Base-by-base conservation (phyloP, 257 asterid species). In the Solanum paucissectum region DNA sequence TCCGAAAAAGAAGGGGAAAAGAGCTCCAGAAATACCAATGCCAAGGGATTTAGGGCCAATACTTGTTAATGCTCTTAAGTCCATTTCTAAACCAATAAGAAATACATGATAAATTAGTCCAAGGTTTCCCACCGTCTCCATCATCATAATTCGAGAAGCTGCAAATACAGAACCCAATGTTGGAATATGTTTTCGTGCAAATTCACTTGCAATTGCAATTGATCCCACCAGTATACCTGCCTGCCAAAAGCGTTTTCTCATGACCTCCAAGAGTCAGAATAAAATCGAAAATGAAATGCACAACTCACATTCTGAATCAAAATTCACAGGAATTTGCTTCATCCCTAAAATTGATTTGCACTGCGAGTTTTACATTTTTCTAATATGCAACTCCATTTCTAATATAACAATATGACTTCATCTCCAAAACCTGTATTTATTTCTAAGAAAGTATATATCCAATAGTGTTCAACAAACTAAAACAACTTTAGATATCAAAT, bases 1-100 rank as follows among this genome's bases (percentile, higher is more conserved):
- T 21, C 88, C 90, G 34, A 86, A 40, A 25, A 29, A 3, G 81
- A 88, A 88, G 7, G 90, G 84, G 68, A 88, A 83, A 66, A 88
- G 49, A 44, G 88, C 84, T 88, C 90, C 90, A 62, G 88, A 36
- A 13, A 88, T 77, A 79, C 90, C 90, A 42, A 88, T 44, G 49
- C 87, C 79, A 21, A 88, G 66, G 84, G 90, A 85, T 72, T 88
- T 88, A 27, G 66, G 83, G 6, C 87, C 77, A 29, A 86, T 81
- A 44, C 88, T 58, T 69, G 87, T 42, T 66, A 88, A n/a, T 21
- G 90, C 88, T 46, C 83, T 76, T 14, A 88, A 7, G 86, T 88
- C 90, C 64, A 88, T 88, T 82, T 88, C 90, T 72, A 88, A 34
- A 12, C 90, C 90, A 38, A 88, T 73, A 52, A 88, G 83, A 85